Conservation (phyloP, 768 basidiomycete genomes). For the Arthromyces matolae region DNA sequence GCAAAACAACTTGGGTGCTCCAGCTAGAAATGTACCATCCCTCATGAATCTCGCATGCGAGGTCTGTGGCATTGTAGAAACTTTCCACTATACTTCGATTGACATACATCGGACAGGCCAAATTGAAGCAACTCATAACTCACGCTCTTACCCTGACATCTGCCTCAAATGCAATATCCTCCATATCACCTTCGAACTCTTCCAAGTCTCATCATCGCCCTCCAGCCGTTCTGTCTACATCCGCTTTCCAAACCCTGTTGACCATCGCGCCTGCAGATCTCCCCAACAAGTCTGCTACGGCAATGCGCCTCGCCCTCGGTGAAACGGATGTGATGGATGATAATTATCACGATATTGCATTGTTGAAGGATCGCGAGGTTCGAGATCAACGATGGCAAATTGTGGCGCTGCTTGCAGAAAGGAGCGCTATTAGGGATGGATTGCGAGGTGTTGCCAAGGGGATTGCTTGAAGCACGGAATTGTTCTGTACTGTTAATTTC, state of each 20-base stretch:
- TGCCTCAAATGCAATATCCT: slow-evolving; percentile 71
- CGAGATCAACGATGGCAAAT: slow-evolving; percentile 75
- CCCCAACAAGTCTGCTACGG: slow-evolving; percentile 77
- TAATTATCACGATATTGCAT: slow-evolving; percentile 44
- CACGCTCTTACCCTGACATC: slow-evolving; percentile 76
- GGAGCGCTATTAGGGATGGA: slow-evolving; percentile 65
- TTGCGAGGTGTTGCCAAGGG: slow-evolving; percentile 15
- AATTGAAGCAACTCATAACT: slow-evolving; percentile 79
- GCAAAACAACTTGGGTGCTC: slow-evolving; percentile 64
- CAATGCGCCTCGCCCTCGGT: slow-evolving; percentile 62
- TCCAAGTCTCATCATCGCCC: slow-evolving; percentile 27
- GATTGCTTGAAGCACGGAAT: background rate
- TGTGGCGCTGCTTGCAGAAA: slow-evolving; percentile 66
- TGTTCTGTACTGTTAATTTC: background rate
- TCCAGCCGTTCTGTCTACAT: slow-evolving; percentile 53
- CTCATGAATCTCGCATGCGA: slow-evolving; percentile 78
- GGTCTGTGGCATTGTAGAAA: slow-evolving; percentile 34
- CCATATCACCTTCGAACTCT: slow-evolving; percentile 62
- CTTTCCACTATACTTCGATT: background rate
- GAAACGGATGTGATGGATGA: slow-evolving; percentile 51
- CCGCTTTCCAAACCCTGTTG: slow-evolving; percentile 76
- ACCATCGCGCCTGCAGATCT: slow-evolving; percentile 72
- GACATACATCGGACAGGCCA: slow-evolving; percentile 45
- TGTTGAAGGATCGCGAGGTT: slow-evolving; percentile 62
- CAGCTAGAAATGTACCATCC: slow-evolving; percentile 59